Evolutionary conservation across 352 stramenopile genomes (phyloP).

Genomic region (Phytophthora quininea): DNA sequence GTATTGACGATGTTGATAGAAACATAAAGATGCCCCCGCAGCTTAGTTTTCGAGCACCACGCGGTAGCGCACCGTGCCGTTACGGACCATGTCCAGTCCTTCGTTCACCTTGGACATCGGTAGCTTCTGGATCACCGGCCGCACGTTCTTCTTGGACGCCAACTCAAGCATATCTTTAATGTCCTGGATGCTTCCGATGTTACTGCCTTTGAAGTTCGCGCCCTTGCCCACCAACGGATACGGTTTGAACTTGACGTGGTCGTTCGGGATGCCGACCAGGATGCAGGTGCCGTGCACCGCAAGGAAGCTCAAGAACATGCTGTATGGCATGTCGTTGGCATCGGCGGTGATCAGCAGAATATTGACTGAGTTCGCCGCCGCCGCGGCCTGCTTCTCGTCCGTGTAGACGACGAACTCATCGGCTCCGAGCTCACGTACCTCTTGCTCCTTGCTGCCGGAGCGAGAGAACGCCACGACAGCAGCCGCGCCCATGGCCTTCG

Average conservation of each 20-base stretch:
- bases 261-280: slow-evolving; percentile 58
- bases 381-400: no score
- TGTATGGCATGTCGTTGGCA: slow-evolving; percentile 50
- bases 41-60: no score
- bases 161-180: no score
- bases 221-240: slow-evolving; percentile 52
- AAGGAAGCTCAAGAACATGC: slow-evolving; percentile 54
- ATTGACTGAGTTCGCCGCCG: slow-evolving; percentile 41
- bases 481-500: slow-evolving; percentile 44
- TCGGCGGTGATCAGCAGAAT: slow-evolving; percentile 75
- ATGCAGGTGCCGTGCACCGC: background rate
- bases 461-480: slow-evolving; percentile 62
- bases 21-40: no score
- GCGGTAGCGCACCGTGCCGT: no score
- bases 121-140: no score
- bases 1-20: no score
- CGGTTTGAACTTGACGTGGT: slow-evolving; percentile 54
- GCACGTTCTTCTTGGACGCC: no score
- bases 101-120: no score
- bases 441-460: slow-evolving; percentile 54
- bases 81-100: no score
- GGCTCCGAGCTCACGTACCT: slow-evolving; percentile 54
- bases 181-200: no score
- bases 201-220: slow-evolving; percentile 6
- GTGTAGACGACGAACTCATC: slow-evolving; percentile 42